Evolutionary conservation across 164 flowering plant genomes (phyloP).

Genomic region (Saururus chinensis): DNA sequence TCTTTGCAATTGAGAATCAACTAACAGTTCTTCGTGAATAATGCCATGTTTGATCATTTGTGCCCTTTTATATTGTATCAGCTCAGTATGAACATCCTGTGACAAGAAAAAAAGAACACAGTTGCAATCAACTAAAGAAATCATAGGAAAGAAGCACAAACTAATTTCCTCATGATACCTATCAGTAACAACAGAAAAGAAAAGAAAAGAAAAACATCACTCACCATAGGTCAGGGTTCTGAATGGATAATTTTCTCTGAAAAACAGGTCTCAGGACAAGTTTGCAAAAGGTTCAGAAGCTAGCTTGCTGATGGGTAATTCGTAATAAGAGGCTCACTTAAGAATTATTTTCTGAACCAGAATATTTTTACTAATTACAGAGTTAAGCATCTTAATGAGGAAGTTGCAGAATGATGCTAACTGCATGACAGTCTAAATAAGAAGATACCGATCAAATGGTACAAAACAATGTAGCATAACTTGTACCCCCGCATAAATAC

Average conservation of each 20-base stretch:
- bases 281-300: background rate
- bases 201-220: background rate
- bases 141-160: background rate
- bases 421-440: too few species aligned
- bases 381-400: too few species aligned
- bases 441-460: too few species aligned
- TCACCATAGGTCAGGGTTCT: background rate
- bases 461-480: too few species aligned
- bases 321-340: too few species aligned
- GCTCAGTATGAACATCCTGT: slow-evolving; percentile 95
- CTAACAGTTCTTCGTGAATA: slow-evolving; percentile 44
- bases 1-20: slow-evolving; percentile 57
- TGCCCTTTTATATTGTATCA: slow-evolving; percentile 77
- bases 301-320: too few species aligned
- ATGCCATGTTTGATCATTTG: slow-evolving; percentile 75
- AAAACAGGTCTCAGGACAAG: background rate
- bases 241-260: background rate
- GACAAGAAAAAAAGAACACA: slow-evolving; percentile 4
- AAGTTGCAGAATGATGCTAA: too few species aligned
- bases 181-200: too few species aligned
- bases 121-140: slow-evolving; percentile 5
- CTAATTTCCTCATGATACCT: background rate
- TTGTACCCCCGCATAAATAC: too few species aligned
- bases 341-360: too few species aligned
- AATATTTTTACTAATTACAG: too few species aligned